Evolutionary conservation across 1,284 basidiomycete species (phyloP), one percentile per base, ranked within the genome.

Genomic region (Athelia psychrophila): DNA sequence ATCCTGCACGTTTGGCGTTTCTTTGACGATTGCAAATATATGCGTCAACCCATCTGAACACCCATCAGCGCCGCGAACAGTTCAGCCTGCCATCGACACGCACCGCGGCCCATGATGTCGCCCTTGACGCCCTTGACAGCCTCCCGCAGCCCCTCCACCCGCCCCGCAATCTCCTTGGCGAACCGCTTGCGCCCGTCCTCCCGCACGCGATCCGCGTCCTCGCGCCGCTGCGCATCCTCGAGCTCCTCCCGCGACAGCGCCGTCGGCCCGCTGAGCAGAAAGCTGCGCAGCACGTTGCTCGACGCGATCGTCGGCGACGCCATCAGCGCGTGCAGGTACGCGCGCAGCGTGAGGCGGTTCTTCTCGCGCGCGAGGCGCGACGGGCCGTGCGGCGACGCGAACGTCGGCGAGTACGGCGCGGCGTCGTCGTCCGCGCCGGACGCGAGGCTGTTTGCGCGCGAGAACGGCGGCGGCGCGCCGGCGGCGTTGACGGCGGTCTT

Each of bases 321-420:
- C 40, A 99, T 75, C 19, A 99, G 76, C 0, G 83, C 73, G 58
- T 91, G 88, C 15, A 99, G 77, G 69, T 98, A 99, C 0, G 94
- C 91, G 20, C 97, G 84, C 8, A 99, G 81, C 0, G 97, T 99
- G 8, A 99, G 76, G 6, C 97, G 80, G 62, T 99, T 99, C 78
- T 95, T 96, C 69, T 99, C 97, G 24, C 95, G 79, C 0, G 91
- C 78, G 16, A 98, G 79, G 22, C 84, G 83, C 40, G 77, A 72
- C 24, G 33, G 52, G 42, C 20, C 46, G 25, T 56, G 3, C 55
- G 54, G 25, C 50, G 44, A 46, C 16, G 44, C 20, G 25, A 49
- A 53, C 2, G 52, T 51, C 18, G 53, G 23, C 10, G 57, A 57
- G 12, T 42, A 53, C 51, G 53, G 55, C 54, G 32, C 44, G 60